A percentile compares a stretch with the other conserved stretches of the same genome.
phyloP scores from a whole-genome alignment of 139 green algal species.

The Mesotaenium endlicherianum region DNA sequence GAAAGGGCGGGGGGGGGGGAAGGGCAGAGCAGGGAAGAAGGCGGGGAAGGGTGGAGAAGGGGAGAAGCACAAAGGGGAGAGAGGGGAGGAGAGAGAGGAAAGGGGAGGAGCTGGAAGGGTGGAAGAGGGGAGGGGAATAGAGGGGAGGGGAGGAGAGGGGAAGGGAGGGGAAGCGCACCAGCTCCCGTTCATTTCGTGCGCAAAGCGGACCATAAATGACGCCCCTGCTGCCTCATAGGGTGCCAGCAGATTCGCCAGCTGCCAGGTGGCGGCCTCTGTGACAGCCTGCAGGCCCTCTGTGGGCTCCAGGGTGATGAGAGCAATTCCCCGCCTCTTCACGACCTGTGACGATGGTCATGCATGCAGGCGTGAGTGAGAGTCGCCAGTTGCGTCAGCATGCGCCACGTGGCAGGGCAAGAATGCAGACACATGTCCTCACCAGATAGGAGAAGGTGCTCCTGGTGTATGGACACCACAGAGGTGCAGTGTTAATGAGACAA shows the following conservation, averaged over 20 bases:
- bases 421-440: too few species aligned
- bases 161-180: not conserved
- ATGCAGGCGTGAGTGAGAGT: too few species aligned
- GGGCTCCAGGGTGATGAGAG: not conserved
- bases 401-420: too few species aligned
- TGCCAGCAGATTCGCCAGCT: not conserved
- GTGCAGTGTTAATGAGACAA: too few species aligned
- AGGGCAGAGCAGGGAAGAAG: not conserved
- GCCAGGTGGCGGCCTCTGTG: not conserved
- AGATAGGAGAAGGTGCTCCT: too few species aligned
- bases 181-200: constrained; percentile 10
- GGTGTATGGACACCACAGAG: too few species aligned
- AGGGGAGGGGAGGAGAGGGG: not conserved
- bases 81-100: not conserved
- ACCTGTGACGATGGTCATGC: too few species aligned
- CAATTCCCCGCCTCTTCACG: too few species aligned
- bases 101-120: not conserved
- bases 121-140: not conserved
- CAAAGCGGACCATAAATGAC: not conserved
- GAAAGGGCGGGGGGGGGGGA: too few species aligned
- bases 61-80: not conserved
- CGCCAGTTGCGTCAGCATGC: too few species aligned
- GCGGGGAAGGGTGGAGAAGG: not conserved
- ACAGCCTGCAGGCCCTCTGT: not conserved
- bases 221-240: not conserved